These are phyloP conservation scores for Boehmeria nivea DNA, from an alignment of 306 rosid genomes.

Conservation along the genomic window DNA sequence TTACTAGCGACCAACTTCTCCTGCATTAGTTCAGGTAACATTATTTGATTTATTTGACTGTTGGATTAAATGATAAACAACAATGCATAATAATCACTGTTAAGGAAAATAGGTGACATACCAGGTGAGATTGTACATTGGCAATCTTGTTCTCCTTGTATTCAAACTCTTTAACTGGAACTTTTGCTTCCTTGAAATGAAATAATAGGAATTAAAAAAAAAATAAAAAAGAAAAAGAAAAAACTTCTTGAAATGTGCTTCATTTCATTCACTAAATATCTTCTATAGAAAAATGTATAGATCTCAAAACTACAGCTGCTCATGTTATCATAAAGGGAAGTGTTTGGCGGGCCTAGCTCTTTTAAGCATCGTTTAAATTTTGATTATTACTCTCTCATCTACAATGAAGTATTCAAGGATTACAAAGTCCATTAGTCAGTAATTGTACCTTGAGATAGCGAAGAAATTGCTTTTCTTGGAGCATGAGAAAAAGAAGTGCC, in stretches of 20 bases:
- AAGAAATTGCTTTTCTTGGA: constrained; percentile 76
- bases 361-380: no score
- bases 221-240: no score
- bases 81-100: constrained; percentile 1
- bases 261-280: no score
- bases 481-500: constrained; percentile 78
- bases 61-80: background rate
- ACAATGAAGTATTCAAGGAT: constrained; percentile 7
- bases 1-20: constrained; percentile 68
- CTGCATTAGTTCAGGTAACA: constrained; percentile 44
- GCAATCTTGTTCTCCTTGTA: constrained; percentile 67
- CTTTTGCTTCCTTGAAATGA: constrained; percentile 67
- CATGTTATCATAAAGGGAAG: no score
- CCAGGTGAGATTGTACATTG: constrained; percentile 84
- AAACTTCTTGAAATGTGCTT: no score
- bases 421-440: no score
- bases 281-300: background rate
- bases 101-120: constrained; percentile 22
- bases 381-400: background rate
- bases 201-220: background rate
- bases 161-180: constrained; percentile 73
- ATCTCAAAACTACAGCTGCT: no score
- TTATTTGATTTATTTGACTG: background rate
- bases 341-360: no score
- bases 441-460: constrained; percentile 75